A percentile compares a stretch with the other conserved stretches of the same genome.
These are phyloP conservation scores for Metschnikowia noctiluminum DNA, from an alignment of 805 yeast species.

Conservation along the genomic window DNA sequence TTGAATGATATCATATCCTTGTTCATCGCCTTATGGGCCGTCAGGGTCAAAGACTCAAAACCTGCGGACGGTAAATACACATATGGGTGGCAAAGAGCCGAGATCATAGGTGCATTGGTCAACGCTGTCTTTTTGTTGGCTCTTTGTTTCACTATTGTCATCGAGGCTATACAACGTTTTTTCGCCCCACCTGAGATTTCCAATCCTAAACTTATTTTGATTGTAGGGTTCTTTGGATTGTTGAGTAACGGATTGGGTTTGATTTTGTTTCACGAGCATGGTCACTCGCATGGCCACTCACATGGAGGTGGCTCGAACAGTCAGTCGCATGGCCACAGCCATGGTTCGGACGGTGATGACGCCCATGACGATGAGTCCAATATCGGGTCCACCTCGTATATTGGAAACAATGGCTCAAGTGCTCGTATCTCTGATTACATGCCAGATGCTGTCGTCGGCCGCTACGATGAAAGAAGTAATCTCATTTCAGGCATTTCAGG, in stretches of 20 bases:
- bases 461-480: slow-evolving; percentile 37
- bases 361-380: slow-evolving; percentile 17
- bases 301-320: slow-evolving; percentile 10
- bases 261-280: slow-evolving; percentile 78
- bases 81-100: slow-evolving; percentile 98
- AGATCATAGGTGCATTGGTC: slow-evolving; percentile 89
- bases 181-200: slow-evolving; percentile 74
- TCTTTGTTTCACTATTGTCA: slow-evolving; percentile 83
- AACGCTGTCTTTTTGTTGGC: slow-evolving; percentile 93
- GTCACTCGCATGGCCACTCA: slow-evolving; percentile 42
- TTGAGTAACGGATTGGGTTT: slow-evolving; percentile 80
- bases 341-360: slow-evolving; percentile 41
- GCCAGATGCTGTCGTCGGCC: slow-evolving; percentile 47
- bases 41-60: slow-evolving; percentile 75
- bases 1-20: slow-evolving; percentile 89
- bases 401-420: slow-evolving; percentile 22
- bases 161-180: slow-evolving; percentile 90
- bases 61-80: slow-evolving; percentile 87
- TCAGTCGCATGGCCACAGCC: slow-evolving; percentile 23
- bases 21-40: slow-evolving; percentile 94
- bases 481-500: slow-evolving; percentile 26
- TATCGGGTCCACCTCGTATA: slow-evolving; percentile 8
- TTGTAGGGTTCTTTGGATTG: slow-evolving; percentile 82
- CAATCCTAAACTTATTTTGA: slow-evolving; percentile 77
- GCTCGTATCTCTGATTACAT: slow-evolving; percentile 35